Base-by-base conservation (phyloP, 1,139 yeast species). In the Arxiozyma bovina region DNA sequence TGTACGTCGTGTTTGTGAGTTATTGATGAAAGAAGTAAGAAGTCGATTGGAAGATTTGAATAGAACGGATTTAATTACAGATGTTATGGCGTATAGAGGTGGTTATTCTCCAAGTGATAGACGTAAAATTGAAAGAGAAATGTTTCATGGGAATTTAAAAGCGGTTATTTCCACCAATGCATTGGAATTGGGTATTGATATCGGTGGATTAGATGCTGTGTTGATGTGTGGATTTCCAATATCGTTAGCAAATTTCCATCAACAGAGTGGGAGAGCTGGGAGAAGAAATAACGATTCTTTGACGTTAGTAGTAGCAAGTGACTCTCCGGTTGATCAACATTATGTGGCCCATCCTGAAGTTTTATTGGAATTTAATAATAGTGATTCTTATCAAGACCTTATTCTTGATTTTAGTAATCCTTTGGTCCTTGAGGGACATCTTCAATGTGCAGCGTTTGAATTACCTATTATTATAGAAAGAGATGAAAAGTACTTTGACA, bases 141-240 rank as follows among this genome's bases (percentile, higher is more conserved):
- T 93, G 96, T 94, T 93, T 67, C 80, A 79, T 55, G 97, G 98
- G 0, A 80, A 82, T 53, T 71, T 93, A 30, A 75, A 85, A 54
- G 98, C 96, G 0, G 87, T 94, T 34, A 82, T 93, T 3, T 95
- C 99, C 0, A 94, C 99, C 0, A 90, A 90, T 70, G 99, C 99
- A 0, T 73, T 93, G 56, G 99, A 93, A 67, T 76, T 93, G 52
- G 99, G 99, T 50, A 88, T 93, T 52, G 99, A 93, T 73, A 85
- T 93, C 59, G 95, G 98, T 49, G 87, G 86, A 25, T 73, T 93
- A 53, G 99, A 93, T 70, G 90, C 95, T 0, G 98, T 91, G 0
- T 73, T 93, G 1, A 81, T 90, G 70, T 89, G 96, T 63, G 98
- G 98, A 0, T 94, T 93, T 60, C 99, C 99, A 0, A 74, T 82